phyloP scores from a whole-genome alignment of 768 basidiomycete species.

The Lactifluus piperatus region DNA sequence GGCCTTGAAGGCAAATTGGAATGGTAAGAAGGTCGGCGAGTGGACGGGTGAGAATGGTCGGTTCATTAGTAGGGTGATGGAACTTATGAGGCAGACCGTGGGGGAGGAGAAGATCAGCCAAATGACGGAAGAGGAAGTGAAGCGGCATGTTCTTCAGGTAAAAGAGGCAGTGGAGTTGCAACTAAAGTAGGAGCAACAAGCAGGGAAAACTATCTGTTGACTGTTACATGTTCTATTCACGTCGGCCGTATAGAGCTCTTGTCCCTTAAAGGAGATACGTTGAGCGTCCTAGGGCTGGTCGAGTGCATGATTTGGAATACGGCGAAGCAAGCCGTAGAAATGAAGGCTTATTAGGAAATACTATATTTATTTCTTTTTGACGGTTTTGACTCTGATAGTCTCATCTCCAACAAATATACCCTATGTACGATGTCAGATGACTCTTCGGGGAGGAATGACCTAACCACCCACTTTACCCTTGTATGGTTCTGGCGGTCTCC shows the following conservation, averaged over 20 bases:
- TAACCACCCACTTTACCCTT: constrained; percentile 82
- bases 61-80: constrained; percentile 47
- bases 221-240: background rate
- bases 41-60: constrained; percentile 42
- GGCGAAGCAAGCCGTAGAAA: background rate
- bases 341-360: constrained; percentile 2
- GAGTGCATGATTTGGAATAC: background rate
- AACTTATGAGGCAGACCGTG: constrained; percentile 35
- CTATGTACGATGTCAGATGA: constrained; percentile 31
- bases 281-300: background rate
- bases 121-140: constrained; percentile 19
- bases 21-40: constrained; percentile 41
- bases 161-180: constrained; percentile 5
- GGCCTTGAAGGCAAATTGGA: constrained; percentile 38
- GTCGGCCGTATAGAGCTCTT: background rate
- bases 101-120: constrained; percentile 36
- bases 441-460: constrained; percentile 1
- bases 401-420: constrained; percentile 94
- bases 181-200: background rate
- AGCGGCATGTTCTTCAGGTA: constrained; percentile 7
- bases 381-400: constrained; percentile 80
- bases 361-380: constrained; percentile 83
- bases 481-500: constrained; percentile 91
- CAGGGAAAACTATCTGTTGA: background rate
- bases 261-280: background rate